Conservation (phyloP, 805 yeast genomes). For the Cyberlindnera sargentensis region DNA sequence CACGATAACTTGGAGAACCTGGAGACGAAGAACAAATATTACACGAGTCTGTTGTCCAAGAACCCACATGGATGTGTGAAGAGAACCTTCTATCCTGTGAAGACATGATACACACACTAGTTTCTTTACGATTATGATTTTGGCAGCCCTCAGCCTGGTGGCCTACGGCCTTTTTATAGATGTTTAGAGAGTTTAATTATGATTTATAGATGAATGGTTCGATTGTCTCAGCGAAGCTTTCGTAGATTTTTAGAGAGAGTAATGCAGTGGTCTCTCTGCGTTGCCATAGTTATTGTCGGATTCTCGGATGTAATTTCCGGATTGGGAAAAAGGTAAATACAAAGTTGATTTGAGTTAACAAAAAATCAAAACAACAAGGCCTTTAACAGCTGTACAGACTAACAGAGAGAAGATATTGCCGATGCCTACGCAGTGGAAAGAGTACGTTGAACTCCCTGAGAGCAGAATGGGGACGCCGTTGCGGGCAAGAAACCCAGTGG, state of each 20-base stretch:
- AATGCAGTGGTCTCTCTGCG: too few relatives aligned
- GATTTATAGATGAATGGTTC: too few relatives aligned
- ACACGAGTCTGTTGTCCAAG: slow-evolving; percentile 5
- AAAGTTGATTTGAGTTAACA: background rate
- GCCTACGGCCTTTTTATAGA: too few relatives aligned
- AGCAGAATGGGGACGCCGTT: slow-evolving; percentile 16
- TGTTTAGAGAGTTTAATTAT: too few relatives aligned
- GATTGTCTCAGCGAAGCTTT: too few relatives aligned
- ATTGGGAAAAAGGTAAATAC: slow-evolving; percentile 13
- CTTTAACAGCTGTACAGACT: too few relatives aligned
- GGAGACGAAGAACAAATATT: background rate
- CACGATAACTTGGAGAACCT: slow-evolving; percentile 1
- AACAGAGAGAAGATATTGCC: background rate
- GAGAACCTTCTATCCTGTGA: slow-evolving; percentile 13
- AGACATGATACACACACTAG: slow-evolving; percentile 3
- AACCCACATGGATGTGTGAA: slow-evolving; percentile 5
- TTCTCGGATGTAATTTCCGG: background rate
- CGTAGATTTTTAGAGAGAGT: too few relatives aligned
- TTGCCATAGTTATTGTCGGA: too few relatives aligned
- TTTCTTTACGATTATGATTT: too few relatives aligned
- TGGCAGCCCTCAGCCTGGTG: too few relatives aligned
- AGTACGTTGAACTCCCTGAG: slow-evolving; percentile 9
- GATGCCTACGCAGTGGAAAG: slow-evolving; percentile 5
- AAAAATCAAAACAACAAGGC: slow-evolving; percentile 1
- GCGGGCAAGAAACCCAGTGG: slow-evolving; percentile 11